A percentile compares a stretch with the other conserved stretches of the same genome.
Evolutionary conservation across 495 filamentous ascomycete species (phyloP).

Genomic region (Penicillium crystallinum): DNA sequence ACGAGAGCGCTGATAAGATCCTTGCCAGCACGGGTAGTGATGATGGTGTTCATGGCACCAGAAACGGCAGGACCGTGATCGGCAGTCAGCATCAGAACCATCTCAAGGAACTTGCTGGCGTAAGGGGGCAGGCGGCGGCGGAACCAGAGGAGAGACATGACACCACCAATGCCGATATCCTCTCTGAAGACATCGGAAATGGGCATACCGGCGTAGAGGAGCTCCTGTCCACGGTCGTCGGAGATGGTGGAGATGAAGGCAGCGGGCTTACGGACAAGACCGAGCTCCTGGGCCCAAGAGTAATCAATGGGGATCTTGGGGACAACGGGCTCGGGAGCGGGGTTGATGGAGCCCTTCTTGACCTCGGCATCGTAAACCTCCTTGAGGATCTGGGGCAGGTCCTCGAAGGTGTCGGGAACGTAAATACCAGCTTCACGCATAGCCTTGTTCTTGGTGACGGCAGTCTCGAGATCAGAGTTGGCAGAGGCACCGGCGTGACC

Average conservation of each 20-base stretch:
- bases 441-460: conserved; percentile 87
- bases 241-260: conserved; percentile 99
- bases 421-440: conserved; percentile 93
- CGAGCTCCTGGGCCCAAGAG: conserved; percentile 98
- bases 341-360: conserved; percentile 74
- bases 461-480: conserved; percentile 98
- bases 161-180: conserved; percentile 98
- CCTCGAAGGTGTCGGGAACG: conserved; percentile 96
- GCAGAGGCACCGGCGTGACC: conserved; percentile 97
- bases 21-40: conserved; percentile 97
- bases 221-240: conserved; percentile 98
- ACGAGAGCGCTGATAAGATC: conserved; percentile 94
- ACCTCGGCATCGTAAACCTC: conserved; percentile 81
- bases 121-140: conserved; percentile 93
- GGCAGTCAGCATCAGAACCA: conserved; percentile 99
- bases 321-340: conserved; percentile 79
- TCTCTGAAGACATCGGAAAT: conserved; percentile 99
- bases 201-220: conserved; percentile 97
- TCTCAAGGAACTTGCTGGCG: conserved; percentile 98
- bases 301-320: conserved; percentile 99
- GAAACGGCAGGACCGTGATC: conserved; percentile 99
- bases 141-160: conserved; percentile 99
- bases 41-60: conserved; percentile 99
- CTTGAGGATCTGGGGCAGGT: conserved; percentile 71
- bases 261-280: conserved; percentile 98